Base-by-base conservation (phyloP, 352 stramenopile genomes). In the Phytophthora idaei region DNA sequence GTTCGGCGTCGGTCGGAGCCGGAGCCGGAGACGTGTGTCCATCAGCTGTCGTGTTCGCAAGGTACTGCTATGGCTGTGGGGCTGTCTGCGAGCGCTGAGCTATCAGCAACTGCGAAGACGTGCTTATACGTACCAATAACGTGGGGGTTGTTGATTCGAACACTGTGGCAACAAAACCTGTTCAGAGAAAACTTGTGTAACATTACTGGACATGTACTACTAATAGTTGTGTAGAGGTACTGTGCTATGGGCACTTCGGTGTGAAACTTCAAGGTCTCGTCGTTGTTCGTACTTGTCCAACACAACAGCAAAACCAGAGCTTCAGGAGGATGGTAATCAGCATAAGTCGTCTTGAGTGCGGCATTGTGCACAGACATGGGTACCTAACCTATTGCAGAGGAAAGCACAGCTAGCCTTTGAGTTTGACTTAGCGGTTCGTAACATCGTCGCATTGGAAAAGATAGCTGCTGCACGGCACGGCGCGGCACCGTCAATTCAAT, bases 201-300 rank as follows among this genome's bases (percentile, higher is more conserved):
- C 21, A 21, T 21, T 21, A 21, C 21, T 21, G 21, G 21, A 21
- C 21, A 21, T 21, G 21, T 21, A 21, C 21, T 21, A 21, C 21
- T 21, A 21, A 21, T 21, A 21, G 21, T 21, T 21, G 17, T 21
- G 21, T 21, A 21, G 21, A 21, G 21, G 21, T 21, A 21, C 21
- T 21, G 21, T 21, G 21, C 25, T 12, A 21, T 29, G 21, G 37
- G 52, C 17, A 44, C 51, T 45, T 63, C 34, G 52, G 51, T 63
- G 61, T 57, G 36, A 53, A 51, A 62, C 60, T 67, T 62, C 60
- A 67, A 67, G 42, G 47, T 60, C 48, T 60, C 31, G 62, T 70
- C 62, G 54, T 42, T 55, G 48, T 53, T 45, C 29, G n/a, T 6
- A 9, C 31, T 14, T 45, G 5, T 28, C 6, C n/a, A 45, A 10